Conservation (phyloP, 768 basidiomycete species). For the Boletus vermiculosoides region DNA sequence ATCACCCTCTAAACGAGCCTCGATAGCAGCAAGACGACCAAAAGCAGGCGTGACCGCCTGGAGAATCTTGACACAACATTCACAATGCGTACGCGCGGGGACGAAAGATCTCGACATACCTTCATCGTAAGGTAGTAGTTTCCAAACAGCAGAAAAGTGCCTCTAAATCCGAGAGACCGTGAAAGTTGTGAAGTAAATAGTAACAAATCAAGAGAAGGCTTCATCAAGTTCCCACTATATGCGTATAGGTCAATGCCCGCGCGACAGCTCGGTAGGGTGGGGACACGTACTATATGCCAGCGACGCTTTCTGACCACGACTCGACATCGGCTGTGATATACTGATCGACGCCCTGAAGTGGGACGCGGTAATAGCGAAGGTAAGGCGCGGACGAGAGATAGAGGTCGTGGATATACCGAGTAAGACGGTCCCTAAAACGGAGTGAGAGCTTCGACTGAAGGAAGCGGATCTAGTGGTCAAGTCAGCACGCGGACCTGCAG, state of each 20-base stretch:
- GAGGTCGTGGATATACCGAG: slow-evolving; percentile 88
- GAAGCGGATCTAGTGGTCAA: slow-evolving; percentile 67
- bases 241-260: not conserved
- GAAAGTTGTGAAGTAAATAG: slow-evolving; percentile 93
- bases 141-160: slow-evolving; percentile 72
- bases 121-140: slow-evolving; percentile 86
- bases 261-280: not conserved
- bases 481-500: not conserved
- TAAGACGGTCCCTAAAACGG: slow-evolving; percentile 79
- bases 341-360: slow-evolving; percentile 80
- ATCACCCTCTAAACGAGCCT: slow-evolving; percentile 87
- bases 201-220: slow-evolving; percentile 85
- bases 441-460: slow-evolving; percentile 85
- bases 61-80: slow-evolving; percentile 46
- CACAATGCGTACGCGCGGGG: not conserved
- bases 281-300: slow-evolving; percentile 82
- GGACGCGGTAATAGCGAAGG: slow-evolving; percentile 64
- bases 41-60: slow-evolving; percentile 89
- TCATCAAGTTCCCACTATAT: slow-evolving; percentile 84
- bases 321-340: slow-evolving; percentile 93
- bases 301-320: slow-evolving; percentile 81
- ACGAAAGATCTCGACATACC: slow-evolving; percentile 9
- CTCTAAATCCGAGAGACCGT: slow-evolving; percentile 80
- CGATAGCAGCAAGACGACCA: slow-evolving; percentile 82
- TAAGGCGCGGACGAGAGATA: slow-evolving; percentile 78